Conservation (phyloP, 371 early-diverging fungal species). For the Haplosporangium sp. region DNA sequence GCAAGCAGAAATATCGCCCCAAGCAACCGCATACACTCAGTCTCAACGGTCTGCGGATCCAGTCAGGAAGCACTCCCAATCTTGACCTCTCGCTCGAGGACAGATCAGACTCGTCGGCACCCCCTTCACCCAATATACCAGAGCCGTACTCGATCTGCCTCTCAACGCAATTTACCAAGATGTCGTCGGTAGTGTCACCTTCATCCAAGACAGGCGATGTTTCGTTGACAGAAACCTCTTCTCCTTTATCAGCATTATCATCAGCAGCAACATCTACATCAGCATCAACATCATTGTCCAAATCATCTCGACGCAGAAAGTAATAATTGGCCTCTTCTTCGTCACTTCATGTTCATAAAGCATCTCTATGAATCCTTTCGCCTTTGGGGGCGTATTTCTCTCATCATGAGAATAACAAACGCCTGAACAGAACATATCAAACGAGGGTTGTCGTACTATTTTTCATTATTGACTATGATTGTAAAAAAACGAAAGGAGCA, state of each 20-base stretch:
- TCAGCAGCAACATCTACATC: not conserved
- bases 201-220: not conserved
- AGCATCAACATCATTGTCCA: not conserved
- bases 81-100: too few species aligned
- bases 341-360: not conserved
- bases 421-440: not conserved
- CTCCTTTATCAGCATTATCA: constrained; percentile 5
- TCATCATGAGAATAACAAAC: not conserved
- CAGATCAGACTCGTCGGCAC: too few species aligned
- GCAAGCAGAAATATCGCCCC: not conserved
- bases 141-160: not conserved
- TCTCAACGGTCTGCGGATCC: not conserved
- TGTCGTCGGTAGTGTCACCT: too few species aligned
- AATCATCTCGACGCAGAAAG: not conserved
- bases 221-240: not conserved
- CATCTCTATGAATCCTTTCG: not conserved
- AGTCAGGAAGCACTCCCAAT: not conserved
- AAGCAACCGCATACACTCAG: not conserved
- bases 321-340: not conserved
- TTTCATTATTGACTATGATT: too few species aligned
- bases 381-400: not conserved
- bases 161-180: too few species aligned
- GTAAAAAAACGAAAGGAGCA: too few species aligned
- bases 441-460: too few species aligned
- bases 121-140: not conserved